Conservation (phyloP, 1,284 basidiomycete genomes). For the Porogramme epimiltina region DNA sequence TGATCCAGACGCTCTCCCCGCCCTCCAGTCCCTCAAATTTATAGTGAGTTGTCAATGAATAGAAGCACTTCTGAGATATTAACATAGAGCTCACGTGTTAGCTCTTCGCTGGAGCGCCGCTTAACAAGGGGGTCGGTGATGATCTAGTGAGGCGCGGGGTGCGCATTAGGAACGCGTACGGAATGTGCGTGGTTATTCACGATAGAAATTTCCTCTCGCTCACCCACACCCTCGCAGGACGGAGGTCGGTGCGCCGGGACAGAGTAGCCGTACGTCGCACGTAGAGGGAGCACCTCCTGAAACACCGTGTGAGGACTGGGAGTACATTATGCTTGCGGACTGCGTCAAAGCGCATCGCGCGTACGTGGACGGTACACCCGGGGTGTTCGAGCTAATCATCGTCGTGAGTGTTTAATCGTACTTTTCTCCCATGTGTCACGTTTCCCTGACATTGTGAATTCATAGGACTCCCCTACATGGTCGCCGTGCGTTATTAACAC, state of each 20-base stretch:
- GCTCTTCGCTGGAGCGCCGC: constrained; percentile 34
- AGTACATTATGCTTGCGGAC: constrained; percentile 25
- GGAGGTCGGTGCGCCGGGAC: background rate
- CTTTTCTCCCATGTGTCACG: too few species aligned
- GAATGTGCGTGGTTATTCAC: background rate
- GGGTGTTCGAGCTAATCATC: constrained; percentile 24
- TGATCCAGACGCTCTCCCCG: background rate
- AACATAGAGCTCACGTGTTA: constrained; percentile 4
- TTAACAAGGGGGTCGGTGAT: constrained; percentile 32
- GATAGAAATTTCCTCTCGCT: background rate
- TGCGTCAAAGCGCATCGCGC: constrained; percentile 10
- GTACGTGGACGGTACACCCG: constrained; percentile 23
- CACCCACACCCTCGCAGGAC: background rate
- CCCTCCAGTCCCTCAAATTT: constrained; percentile 7
- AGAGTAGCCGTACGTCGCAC: background rate
- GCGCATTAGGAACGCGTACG: constrained; percentile 17
- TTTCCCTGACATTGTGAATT: background rate
- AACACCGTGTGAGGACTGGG: too few species aligned
- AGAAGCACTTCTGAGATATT: background rate
- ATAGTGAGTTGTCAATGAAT: background rate
- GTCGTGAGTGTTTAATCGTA: constrained; percentile 18
- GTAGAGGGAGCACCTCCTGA: too few species aligned
- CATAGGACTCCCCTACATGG: constrained; percentile 14
- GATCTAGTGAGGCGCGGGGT: constrained; percentile 26
- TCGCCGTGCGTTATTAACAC: constrained; percentile 31